These are phyloP conservation scores for Ascochyta lentis DNA, from an alignment of 2,329 filamentous ascomycete genomes.

Conservation along the genomic window DNA sequence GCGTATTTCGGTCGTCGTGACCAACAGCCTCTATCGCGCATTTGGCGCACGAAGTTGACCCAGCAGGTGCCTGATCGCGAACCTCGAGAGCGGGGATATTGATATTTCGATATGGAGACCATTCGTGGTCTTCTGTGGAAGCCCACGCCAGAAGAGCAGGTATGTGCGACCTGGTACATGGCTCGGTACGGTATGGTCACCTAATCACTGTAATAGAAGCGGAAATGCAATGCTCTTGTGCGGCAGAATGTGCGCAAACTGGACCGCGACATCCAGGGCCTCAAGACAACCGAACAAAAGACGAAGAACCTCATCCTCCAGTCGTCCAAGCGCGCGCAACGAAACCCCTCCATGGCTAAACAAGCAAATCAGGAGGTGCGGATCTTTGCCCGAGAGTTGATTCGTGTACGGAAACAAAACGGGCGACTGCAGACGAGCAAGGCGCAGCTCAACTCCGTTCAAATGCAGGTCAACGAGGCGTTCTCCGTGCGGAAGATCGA, in stretches of 20 bases:
- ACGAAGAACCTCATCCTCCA: conserved; percentile 84
- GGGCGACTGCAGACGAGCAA: conserved; percentile 82
- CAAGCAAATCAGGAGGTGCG: conserved; percentile 85
- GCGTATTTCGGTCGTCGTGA: not conserved
- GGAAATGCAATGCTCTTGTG: conserved; percentile 93
- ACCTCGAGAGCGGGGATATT: not conserved
- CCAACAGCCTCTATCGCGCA: conserved; percentile 1
- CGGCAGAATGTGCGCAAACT: conserved; percentile 90
- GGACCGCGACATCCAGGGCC: conserved; percentile 85
- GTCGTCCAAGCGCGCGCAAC: conserved; percentile 80
- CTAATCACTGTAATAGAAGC: conserved; percentile 66
- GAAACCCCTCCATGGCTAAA: conserved; percentile 77
- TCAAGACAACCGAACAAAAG: conserved; percentile 74
- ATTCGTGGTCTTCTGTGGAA: conserved; percentile 87
- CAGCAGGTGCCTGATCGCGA: not conserved
- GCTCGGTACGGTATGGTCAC: not conserved
- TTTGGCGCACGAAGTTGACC: conserved; percentile 1
- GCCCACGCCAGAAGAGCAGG: conserved; percentile 92
- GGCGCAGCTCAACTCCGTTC: conserved; percentile 88
- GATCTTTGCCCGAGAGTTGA: conserved; percentile 85
- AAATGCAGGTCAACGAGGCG: conserved; percentile 97
- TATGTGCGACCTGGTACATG: conserved; percentile 49
- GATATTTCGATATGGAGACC: conserved; percentile 73
- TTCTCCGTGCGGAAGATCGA: conserved; percentile 97
- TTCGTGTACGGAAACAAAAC: conserved; percentile 79